Percentiles rank a stretch among this genome's conserved stretches.
These are phyloP conservation scores for Trichoderma sp. DNA, from an alignment of 2,329 filamentous ascomycete genomes.

Conservation along the genomic window DNA sequence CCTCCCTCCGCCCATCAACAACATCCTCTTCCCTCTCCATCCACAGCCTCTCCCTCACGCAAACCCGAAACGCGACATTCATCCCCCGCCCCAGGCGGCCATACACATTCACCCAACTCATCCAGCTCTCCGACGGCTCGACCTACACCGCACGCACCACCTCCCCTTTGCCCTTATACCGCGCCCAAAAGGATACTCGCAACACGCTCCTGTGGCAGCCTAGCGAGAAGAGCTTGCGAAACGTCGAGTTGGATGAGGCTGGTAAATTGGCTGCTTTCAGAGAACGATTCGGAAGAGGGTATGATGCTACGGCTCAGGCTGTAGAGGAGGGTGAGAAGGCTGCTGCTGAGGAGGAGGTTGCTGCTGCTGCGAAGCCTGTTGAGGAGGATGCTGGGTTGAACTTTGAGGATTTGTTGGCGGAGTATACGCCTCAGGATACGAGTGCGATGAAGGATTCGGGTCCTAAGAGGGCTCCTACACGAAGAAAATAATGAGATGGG, in stretches of 20 bases:
- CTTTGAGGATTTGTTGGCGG: conserved; percentile 54
- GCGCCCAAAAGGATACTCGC: conserved; percentile 74
- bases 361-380: conserved; percentile 4
- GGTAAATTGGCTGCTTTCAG: conserved; percentile 86
- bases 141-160: conserved; percentile 80
- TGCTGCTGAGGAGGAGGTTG: conserved; percentile 27
- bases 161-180: conserved; percentile 63
- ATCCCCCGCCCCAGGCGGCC: conserved; percentile 86
- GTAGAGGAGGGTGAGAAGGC: conserved; percentile 30
- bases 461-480: conserved; percentile 47
- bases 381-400: conserved; percentile 30
- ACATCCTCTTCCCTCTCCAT: conserved; percentile 29
- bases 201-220: conserved; percentile 95
- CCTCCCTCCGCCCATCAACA: conserved; percentile 23
- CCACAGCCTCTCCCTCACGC: conserved; percentile 40
- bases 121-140: conserved; percentile 88
- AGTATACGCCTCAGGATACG: conserved; percentile 48
- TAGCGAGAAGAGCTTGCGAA: conserved; percentile 73
- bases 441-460: conserved; percentile 38
- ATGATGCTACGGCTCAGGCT: conserved; percentile 61
- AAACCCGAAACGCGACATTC: conserved; percentile 80
- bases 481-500: conserved; percentile 44
- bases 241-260: conserved; percentile 93
- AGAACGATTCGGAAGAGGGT: conserved; percentile 77
- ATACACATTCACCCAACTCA: conserved; percentile 95